Conservation (phyloP, 179 eudicot species). For the Drosera spatulata region DNA sequence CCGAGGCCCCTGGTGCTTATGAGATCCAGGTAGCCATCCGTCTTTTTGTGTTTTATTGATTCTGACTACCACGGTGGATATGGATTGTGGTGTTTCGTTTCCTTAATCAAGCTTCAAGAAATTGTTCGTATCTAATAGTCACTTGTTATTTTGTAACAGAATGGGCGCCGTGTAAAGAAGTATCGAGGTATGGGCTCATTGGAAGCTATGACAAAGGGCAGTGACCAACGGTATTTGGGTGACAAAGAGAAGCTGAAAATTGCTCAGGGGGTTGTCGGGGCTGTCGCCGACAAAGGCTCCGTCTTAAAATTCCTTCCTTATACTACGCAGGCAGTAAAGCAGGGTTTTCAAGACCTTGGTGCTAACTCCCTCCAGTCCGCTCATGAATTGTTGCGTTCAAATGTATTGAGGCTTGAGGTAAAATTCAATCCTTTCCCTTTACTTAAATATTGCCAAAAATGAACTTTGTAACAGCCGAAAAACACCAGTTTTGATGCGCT, state of each 20-base stretch:
- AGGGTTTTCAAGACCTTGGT: slow-evolving; percentile 91
- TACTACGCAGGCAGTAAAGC: slow-evolving; percentile 84
- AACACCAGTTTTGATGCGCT: too few relatives aligned
- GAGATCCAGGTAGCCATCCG: slow-evolving; percentile 36
- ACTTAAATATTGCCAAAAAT: too few relatives aligned
- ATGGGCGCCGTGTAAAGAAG: slow-evolving; percentile 64
- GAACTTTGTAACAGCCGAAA: too few relatives aligned
- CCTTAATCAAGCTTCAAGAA: background rate
- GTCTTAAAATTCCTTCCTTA: slow-evolving; percentile 72
- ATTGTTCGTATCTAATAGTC: background rate
- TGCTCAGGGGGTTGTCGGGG: slow-evolving; percentile 95
- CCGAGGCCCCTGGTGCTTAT: slow-evolving; percentile 82
- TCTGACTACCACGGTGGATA: too few relatives aligned
- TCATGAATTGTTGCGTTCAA: slow-evolving; percentile 59
- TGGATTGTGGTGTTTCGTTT: too few relatives aligned
- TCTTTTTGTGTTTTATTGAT: too few relatives aligned
- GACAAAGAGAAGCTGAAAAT: slow-evolving; percentile 78
- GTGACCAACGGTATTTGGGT: slow-evolving; percentile 79
- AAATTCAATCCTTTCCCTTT: background rate
- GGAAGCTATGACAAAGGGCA: slow-evolving; percentile 91
- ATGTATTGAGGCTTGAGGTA: slow-evolving; percentile 78
- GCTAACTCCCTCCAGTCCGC: slow-evolving; percentile 65
- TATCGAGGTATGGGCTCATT: slow-evolving; percentile 95
- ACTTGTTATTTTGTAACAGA: slow-evolving; percentile 18
- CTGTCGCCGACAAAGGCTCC: slow-evolving; percentile 86